A percentile compares a stretch with the other conserved stretches of the same genome.
Evolutionary conservation across 768 basidiomycete species (phyloP).

Genomic region (Boletus huronensis): DNA sequence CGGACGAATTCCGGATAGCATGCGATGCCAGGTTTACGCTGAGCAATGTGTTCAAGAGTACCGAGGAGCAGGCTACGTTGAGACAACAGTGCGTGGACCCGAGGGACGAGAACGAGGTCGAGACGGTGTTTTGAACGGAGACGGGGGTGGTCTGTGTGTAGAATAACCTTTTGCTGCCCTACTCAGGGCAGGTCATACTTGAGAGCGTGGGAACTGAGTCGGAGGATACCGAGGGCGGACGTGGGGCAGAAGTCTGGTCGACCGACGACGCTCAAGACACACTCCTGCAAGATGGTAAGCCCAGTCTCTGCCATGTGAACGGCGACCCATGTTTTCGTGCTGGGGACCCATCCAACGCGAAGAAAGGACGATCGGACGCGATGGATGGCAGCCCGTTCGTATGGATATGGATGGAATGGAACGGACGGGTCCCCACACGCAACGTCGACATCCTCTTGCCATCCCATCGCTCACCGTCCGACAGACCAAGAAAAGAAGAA

Average conservation of each 20-base stretch:
- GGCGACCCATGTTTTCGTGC: not conserved
- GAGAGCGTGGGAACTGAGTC: conserved; percentile 17
- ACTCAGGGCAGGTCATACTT: conserved; percentile 28
- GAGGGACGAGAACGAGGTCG: conserved; percentile 20
- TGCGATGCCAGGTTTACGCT: conserved; percentile 54
- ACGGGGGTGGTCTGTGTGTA: too few species aligned
- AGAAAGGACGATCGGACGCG: not conserved
- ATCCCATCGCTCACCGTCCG: conserved; percentile 1
- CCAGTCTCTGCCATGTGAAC: not conserved
- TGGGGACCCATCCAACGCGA: not conserved
- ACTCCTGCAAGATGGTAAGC: conserved; percentile 31
- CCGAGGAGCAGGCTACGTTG: conserved; percentile 46
- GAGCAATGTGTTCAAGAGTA: conserved; percentile 64
- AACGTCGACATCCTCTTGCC: not conserved
- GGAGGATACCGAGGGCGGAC: conserved; percentile 21
- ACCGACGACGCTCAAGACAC: conserved; percentile 22
- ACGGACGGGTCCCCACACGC: conserved; percentile 8
- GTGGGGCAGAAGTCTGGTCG: not conserved
- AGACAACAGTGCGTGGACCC: conserved; percentile 23
- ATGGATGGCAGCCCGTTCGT: conserved; percentile 4
- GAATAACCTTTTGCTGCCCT: too few species aligned
- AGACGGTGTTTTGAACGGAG: conserved; percentile 24
- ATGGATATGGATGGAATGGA: not conserved
- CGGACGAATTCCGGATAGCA: conserved; percentile 57
- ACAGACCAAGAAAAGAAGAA: conserved; percentile 99